Evolutionary conservation across 2,329 filamentous ascomycete species (phyloP).

Genomic region (Purpureocillium takamizusanense): DNA sequence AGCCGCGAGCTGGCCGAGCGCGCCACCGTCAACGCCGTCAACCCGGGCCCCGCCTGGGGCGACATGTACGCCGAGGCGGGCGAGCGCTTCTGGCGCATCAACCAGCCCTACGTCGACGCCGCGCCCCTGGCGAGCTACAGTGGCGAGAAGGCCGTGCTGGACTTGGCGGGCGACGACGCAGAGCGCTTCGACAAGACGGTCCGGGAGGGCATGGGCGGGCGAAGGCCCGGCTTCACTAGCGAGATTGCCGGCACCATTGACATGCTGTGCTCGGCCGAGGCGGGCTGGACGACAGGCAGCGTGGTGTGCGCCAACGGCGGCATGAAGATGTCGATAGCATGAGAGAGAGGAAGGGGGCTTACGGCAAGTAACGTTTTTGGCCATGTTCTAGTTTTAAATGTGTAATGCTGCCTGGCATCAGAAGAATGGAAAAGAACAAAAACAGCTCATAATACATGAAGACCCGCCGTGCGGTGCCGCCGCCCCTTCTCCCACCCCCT

Average conservation of each 20-base stretch:
- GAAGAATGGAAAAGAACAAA: too few species aligned
- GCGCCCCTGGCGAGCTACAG: conserved; percentile 24
- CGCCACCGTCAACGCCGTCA: conserved; percentile 47
- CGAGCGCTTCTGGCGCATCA: conserved; percentile 24
- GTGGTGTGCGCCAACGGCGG: conserved; percentile 63
- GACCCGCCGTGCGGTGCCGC: too few species aligned
- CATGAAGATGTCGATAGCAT: conserved; percentile 28
- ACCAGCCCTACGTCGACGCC: conserved; percentile 27
- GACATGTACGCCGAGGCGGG: conserved; percentile 38
- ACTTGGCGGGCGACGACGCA: conserved; percentile 19
- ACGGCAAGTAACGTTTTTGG: too few species aligned
- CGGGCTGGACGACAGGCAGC: conserved; percentile 60
- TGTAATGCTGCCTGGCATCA: too few species aligned
- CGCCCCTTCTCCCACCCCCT: too few species aligned
- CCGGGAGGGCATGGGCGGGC: conserved; percentile 21
- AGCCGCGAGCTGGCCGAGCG: conserved; percentile 44
- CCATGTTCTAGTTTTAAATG: too few species aligned
- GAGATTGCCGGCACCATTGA: conserved; percentile 63
- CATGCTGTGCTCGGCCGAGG: conserved; percentile 60
- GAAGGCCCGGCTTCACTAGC: conserved; percentile 22
- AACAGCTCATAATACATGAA: too few species aligned
- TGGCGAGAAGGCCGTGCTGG: conserved; percentile 20
- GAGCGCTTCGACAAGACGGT: conserved; percentile 23
- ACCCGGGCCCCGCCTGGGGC: conserved; percentile 46
- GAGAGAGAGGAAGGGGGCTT: too few species aligned